Base-by-base conservation (phyloP, 2,329 filamentous ascomycete species). In the Xylariaceae sp. region DNA sequence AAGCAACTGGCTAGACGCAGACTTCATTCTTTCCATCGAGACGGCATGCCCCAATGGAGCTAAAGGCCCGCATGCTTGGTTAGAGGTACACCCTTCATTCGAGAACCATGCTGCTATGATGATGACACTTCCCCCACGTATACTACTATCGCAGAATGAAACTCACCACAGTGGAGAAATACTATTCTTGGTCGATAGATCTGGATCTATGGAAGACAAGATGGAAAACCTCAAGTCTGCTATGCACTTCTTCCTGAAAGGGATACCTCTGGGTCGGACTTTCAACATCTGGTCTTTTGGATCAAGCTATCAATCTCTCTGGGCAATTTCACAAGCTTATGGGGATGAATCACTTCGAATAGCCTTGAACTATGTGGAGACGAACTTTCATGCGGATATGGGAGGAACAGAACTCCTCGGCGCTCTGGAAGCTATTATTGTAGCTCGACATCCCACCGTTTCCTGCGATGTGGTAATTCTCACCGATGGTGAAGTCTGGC, bases 241-340 rank as follows among this genome's bases (percentile, higher is more conserved):
- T 3, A 71, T 86, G 55, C 74, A 74, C 20, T 75, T 84, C 30
- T 85, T 85, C 61, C 63, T 86, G 18, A 84, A 83, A 60, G 83
- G 81, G 0, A 70, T 86, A n/a, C 82, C 59, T 10, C 3, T 58
- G 8, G 59, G 52, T 8, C 39, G 47, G 13, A 56, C 18, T n/a
- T 60, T 61, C 30, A 62, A 62, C 80, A 79, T 86, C 53, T 84
- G 80, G 68, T 81, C 77, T 2, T 85, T 85, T 58, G 82, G 82
- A 8, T 73, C 57, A 6, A 3, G 7, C 8, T 47, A 50, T 16
- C 13, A 40, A 6, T 27, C 18, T 15, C 51, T 60, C 7, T 62
- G 59, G 59, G 18, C 35, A 1, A 32, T 36, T 16, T 60, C 59
- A 8, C 53, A 42, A n/a, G 16, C 10, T 13, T 64, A 35, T 10